Conservation (phyloP, 306 rosid species). For the Carpinus fangiana region DNA sequence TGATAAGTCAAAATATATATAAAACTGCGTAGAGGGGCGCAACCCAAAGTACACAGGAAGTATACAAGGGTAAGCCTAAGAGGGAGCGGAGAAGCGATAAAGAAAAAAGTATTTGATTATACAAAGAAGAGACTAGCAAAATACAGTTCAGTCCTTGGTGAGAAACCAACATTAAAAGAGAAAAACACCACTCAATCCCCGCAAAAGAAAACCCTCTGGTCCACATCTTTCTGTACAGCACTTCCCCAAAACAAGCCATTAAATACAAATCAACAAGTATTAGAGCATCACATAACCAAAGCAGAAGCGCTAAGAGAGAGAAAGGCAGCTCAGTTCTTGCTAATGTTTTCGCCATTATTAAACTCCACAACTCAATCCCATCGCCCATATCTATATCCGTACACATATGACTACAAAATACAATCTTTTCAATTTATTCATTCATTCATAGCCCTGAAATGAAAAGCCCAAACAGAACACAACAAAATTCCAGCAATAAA, state of each 20-base stretch:
- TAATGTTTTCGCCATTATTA: too few species aligned
- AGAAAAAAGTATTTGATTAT: background rate
- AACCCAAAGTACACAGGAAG: too few species aligned
- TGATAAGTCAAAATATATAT: too few species aligned
- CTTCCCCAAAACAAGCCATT: background rate
- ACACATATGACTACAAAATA: too few species aligned
- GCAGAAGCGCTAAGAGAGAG: too few species aligned
- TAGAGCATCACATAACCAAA: background rate
- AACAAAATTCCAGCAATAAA: background rate
- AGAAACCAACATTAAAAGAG: background rate
- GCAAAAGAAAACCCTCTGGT: too few species aligned
- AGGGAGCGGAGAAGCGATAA: too few species aligned
- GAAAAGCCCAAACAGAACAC: background rate
- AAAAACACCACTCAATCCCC: background rate
- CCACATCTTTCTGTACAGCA: background rate
- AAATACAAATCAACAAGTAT: background rate
- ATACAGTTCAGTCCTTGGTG: background rate
- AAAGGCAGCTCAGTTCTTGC: too few species aligned
- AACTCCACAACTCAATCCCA: too few species aligned
- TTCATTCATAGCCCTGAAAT: background rate
- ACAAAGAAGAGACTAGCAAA: background rate
- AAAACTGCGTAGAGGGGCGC: too few species aligned
- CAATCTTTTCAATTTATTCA: background rate
- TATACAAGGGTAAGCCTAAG: too few species aligned
- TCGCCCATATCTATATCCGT: too few species aligned